A percentile compares a stretch with the other conserved stretches of the same genome.
Conservation (phyloP, 2,329 filamentous ascomycete species). For the Neospermospora avenae region DNA sequence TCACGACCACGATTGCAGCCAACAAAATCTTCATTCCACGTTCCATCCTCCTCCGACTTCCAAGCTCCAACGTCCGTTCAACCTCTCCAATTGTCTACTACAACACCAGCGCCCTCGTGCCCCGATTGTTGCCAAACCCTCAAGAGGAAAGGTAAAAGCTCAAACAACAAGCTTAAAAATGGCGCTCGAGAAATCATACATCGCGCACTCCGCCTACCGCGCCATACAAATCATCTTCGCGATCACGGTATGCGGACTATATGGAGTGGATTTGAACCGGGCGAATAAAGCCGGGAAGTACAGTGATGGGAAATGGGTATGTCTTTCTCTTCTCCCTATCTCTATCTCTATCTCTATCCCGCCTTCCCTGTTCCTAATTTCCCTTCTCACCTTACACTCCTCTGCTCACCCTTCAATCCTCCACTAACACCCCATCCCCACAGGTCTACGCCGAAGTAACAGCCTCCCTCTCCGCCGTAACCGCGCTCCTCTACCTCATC, state of each 20-base stretch:
- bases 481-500: constrained; percentile 62
- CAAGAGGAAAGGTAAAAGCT: no score
- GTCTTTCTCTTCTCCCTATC: neutral
- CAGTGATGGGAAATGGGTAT: constrained; percentile 67
- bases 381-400: neutral
- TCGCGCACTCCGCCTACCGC: constrained; percentile 62
- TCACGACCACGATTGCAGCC: no score
- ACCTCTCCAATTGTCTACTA: no score
- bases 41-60: no score
- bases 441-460: constrained; percentile 71
- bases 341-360: no score
- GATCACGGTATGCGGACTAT: constrained; percentile 74
- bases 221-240: constrained; percentile 74
- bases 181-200: constrained; percentile 35
- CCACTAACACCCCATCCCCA: neutral
- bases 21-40: no score
- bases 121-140: no score
- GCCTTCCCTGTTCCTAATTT: no score
- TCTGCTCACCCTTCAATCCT: no score
- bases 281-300: constrained; percentile 49
- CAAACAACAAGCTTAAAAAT: no score
- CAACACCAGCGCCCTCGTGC: no score
- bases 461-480: constrained; percentile 62
- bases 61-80: no score
- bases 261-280: constrained; percentile 63